Conservation (phyloP, 1,139 yeast species). For the Kodamaea arcana region DNA sequence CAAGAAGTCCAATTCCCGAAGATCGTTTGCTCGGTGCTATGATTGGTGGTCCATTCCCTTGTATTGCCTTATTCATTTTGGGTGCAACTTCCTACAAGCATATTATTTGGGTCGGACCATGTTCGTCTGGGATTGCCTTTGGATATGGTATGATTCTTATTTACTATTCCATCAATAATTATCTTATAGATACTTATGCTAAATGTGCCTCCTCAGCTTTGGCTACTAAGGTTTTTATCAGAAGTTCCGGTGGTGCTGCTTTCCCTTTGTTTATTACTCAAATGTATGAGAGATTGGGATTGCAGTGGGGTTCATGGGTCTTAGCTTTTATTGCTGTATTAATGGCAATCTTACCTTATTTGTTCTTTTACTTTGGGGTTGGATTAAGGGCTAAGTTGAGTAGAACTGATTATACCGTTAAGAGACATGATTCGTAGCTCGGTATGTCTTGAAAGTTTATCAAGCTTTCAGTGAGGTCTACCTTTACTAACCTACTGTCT, state of each 20-base stretch:
- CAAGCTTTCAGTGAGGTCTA: too few species aligned
- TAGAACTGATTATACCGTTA: conserved; percentile 55
- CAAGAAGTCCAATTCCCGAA: conserved; percentile 75
- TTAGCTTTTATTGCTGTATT: conserved; percentile 81
- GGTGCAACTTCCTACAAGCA: conserved; percentile 84
- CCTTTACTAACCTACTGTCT: too few species aligned
- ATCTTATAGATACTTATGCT: conserved; percentile 83
- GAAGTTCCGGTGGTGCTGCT: conserved; percentile 87
- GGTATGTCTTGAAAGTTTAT: too few species aligned
- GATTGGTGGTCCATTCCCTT: conserved; percentile 88
- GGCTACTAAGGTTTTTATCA: conserved; percentile 83
- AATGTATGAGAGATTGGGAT: conserved; percentile 71
- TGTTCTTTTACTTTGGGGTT: conserved; percentile 69
- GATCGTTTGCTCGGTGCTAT: conserved; percentile 84
- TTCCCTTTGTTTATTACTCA: conserved; percentile 87
- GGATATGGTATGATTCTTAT: conserved; percentile 91
- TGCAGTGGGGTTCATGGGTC: conserved; percentile 80
- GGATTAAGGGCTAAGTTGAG: conserved; percentile 60
- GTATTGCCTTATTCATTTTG: conserved; percentile 77
- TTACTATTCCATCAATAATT: conserved; percentile 82
- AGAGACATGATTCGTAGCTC: too few species aligned
- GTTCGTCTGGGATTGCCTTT: conserved; percentile 82
- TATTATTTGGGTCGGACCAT: conserved; percentile 92
- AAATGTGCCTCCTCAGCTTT: conserved; percentile 87
- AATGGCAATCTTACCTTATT: conserved; percentile 79